Evolutionary conservation across 176 grass and related monocot genomes (phyloP), one percentile per base, ranked within the genome.

Genomic region (Metroxylon sagu): DNA sequence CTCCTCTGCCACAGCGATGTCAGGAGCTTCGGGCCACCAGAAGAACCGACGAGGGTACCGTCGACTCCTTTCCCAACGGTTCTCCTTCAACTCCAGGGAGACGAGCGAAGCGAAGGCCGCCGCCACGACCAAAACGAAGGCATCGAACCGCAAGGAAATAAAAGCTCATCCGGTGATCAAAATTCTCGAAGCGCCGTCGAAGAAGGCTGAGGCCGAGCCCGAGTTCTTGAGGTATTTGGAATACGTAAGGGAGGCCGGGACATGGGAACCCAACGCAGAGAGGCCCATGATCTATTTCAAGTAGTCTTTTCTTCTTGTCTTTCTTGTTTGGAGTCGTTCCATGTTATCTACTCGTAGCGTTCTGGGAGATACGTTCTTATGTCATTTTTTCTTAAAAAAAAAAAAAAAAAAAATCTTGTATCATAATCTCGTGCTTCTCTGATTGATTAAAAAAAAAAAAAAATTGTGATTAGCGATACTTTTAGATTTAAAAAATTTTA

Each of bases 181-280:
- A 52, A 25, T 81, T 56, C 58, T 81, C 28, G 28, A 70, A 5
- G 52, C 58, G 0, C 58, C 57, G 15, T 57, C 64, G 5, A 75
- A 70, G 61, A 75, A 69, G 65, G 65, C 63, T 0, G 43, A 19
- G 19, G 53, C 71, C 8, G 60, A 49, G 39, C 78, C 78, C 0
- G 78, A 81, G 65, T 81, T 81, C 56, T 54, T 81, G 78, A 68
- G 78, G 64, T 81, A 81, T 39, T 70, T 81, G 71, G 57, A 81
- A 26, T 81, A 81, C 54, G 52, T 70, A 27, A 74, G 56, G 65
- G 78, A 81, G 59, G 78, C 78, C 6, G 78, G 78, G 16, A 64
- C 78, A 2, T 81, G 78, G 78, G 65, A 23, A 6, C 19, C 16
- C 0, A 10, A 60, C 55, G 70, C 78, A 2, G 78, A 81, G 59